Percentiles rank a stretch among this genome's conserved stretches.
Evolutionary conservation across 441 rosid genomes (phyloP).

Genomic region (Jatropha podagrica): DNA sequence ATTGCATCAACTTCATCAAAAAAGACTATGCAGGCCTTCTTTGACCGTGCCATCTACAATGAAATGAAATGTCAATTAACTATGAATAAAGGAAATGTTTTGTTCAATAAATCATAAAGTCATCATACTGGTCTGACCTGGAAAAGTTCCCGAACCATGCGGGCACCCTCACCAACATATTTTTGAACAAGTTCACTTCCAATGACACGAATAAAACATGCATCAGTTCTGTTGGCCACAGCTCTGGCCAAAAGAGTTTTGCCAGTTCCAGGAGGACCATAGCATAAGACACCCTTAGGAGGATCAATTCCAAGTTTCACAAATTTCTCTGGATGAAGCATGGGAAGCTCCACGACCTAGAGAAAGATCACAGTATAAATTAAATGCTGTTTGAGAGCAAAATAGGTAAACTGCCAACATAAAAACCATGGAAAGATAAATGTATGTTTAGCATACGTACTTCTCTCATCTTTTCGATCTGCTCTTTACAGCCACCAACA

Average conservation of each 20-base stretch:
- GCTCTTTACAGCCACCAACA: conserved; percentile 99
- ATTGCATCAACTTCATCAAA: conserved; percentile 97
- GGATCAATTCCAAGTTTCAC: conserved; percentile 99
- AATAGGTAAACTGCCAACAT: background rate
- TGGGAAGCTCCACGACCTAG: conserved; percentile 95
- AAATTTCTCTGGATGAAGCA: conserved; percentile 99
- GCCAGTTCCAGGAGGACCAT: conserved; percentile 99
- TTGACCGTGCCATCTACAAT: conserved; percentile 87
- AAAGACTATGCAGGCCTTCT: conserved; percentile 97
- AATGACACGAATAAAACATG: conserved; percentile 95
- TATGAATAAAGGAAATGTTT: background rate
- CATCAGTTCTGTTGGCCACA: conserved; percentile 98
- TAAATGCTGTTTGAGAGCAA: background rate
- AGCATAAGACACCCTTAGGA: conserved; percentile 98
- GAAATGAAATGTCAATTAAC: background rate
- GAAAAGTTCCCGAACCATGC: conserved; percentile 96
- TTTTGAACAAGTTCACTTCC: conserved; percentile 99
- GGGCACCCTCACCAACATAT: conserved; percentile 97
- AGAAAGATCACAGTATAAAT: background rate
- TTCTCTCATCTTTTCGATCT: conserved; percentile 95
- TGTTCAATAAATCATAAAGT: background rate
- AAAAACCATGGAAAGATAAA: conserved; percentile 2
- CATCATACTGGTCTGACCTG: conserved; percentile 51
- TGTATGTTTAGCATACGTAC: conserved; percentile 33
- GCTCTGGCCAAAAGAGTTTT: conserved; percentile 96